Evolutionary conservation across 345 rosid genomes (phyloP), one percentile per base, ranked within the genome.

Genomic region (Kernera saxatilis): DNA sequence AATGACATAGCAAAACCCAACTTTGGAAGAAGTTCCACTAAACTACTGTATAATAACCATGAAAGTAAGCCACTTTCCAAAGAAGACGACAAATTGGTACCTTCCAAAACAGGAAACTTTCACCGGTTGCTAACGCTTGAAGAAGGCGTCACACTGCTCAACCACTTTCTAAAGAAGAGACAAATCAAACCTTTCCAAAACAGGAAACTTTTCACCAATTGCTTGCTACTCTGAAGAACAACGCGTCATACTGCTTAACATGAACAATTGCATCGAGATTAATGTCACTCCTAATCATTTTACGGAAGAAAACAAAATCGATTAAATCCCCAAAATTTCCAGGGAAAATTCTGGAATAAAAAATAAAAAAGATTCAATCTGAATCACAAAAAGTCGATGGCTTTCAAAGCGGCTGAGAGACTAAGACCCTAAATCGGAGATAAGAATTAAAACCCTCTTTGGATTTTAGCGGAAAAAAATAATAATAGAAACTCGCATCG

Each of bases 381-480:
- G 67, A 63, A 63, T 70, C 71, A 76, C 75, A 55, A 36, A 69
- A 62, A 54, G 71, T 63, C 10, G 15, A 63, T 48, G 39, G 25
- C 67, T 76, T 52, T 43, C 54, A 27, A 72, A 55, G 53, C 12
- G 54, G 48, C 54, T 18, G 67, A n/a, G 48, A 52, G n/a, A 29
- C 18, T 5, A 6, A 7, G 19, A 29, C 50, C 67, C 22, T 30
- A 55, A 51, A 60, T 57, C 25, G 25, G 48, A 30, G 3, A 33
- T 33, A 39, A 61, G 10, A 53, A 35, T 35, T n/a, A 51, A 60
- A 75, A 43, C 48, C 70, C 6, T 1, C 36, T 74, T 67, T 56
- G 60, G 45, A 35, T 6, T 65, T 36, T 75, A 51, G 74, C 70
- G 40, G 43, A 73, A 65, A 62, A 54, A 32, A 23, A 5, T 14